Base-by-base conservation (phyloP, 768 basidiomycete species). In the Lepiota brunneoincarnata region DNA sequence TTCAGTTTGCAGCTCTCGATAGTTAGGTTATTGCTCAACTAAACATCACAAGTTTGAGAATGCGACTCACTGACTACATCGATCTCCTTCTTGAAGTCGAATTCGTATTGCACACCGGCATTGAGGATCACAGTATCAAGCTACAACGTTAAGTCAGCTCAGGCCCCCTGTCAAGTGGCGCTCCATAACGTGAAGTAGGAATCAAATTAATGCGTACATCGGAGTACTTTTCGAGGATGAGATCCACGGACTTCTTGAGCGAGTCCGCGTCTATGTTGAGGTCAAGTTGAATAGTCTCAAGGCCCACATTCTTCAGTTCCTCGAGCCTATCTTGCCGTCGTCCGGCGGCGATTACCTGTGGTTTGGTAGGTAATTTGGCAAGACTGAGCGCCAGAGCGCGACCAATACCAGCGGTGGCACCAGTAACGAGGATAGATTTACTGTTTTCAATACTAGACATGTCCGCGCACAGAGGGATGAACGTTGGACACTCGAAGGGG, bases 361-460 rank as follows among this genome's bases (percentile, higher is more conserved):
- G 81, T 34, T 71, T 67, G 37, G 74, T 75, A 0, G 79, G 77
- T 1, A 83, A 69, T 24, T 63, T 65, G 26, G 78, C 71, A 39
- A 83, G 69, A 18, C 74, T 71, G 9, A 79, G 69, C 5, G 82
- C 82, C 5, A 85, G 75, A 34, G 76, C 75, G 2, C 80, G 77
- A 15, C 84, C 83, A 28, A 84, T 79, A 28, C 83, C 82, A 26
- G 80, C 68, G 3, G 83, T 83, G 2, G 81, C 81, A n/a, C 82
- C 81, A 43, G 78, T 72, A 53, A 83, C 68, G 49, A 83, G 73
- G 56, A 82, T 66, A 51, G 78, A 81, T 64, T 76, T 79, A 23
- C 70, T 71, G 62, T 75, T 69, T 59, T 72, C 65, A 54, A 82
- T 78, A 48, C 66, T 66, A 49, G 72, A 64, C 66, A 68, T 70